Percentiles rank a stretch among this genome's conserved stretches.
These are phyloP conservation scores for Solanum pinnatisectum DNA, from an alignment of 257 asterid species.

Conservation along the genomic window DNA sequence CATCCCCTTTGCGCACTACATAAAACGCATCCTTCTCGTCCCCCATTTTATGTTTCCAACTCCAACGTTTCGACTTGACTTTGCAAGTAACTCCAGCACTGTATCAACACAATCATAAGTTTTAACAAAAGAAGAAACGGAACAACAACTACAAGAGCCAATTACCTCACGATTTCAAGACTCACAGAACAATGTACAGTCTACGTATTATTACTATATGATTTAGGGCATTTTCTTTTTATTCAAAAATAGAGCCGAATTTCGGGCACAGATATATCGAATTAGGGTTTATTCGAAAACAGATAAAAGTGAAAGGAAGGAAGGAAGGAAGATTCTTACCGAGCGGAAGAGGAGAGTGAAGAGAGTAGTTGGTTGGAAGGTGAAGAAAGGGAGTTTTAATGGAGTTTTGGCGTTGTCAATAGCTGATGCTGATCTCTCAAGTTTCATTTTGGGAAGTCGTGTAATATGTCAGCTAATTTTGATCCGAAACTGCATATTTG, in stretches of 20 bases:
- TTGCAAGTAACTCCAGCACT: neutral
- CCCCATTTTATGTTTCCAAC: slow-evolving; percentile 33
- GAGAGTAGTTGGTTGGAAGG: neutral
- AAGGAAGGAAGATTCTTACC: neutral
- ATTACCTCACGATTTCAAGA: neutral
- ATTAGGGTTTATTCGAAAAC: neutral
- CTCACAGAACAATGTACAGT: neutral
- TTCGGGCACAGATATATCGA: neutral
- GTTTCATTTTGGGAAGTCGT: neutral
- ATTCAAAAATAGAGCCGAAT: neutral
- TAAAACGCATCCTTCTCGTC: slow-evolving; percentile 86
- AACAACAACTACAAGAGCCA: neutral
- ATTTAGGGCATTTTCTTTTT: neutral
- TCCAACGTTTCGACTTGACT: neutral
- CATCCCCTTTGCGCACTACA: slow-evolving; percentile 71
- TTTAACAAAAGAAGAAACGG: neutral
- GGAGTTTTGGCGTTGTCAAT: neutral
- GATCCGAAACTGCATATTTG: neutral
- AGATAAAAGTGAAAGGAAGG: neutral
- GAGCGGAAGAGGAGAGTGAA: neutral
- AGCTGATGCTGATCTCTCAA: neutral
- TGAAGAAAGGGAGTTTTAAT: neutral
- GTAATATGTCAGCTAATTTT: neutral
- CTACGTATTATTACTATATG: neutral
- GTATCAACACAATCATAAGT: neutral